These are phyloP conservation scores for Basipetospora chlamydospora DNA, from an alignment of 2,329 filamentous ascomycete species.

Conservation along the genomic window DNA sequence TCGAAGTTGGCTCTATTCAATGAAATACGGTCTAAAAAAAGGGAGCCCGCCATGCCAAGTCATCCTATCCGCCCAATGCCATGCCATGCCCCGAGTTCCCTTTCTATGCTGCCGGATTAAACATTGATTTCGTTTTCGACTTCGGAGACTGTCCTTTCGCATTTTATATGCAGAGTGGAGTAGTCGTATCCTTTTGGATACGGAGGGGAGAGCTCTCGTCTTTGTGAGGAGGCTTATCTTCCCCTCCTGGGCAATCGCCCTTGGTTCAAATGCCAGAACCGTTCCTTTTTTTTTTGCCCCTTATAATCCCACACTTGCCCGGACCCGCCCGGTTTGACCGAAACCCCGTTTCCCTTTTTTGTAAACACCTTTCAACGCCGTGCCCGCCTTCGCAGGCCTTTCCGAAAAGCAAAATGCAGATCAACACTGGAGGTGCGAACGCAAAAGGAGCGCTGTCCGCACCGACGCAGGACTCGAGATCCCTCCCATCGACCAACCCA, in stretches of 20 bases:
- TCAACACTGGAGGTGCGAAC: neutral
- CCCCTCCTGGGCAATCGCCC: neutral
- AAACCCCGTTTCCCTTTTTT: neutral
- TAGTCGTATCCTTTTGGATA: neutral
- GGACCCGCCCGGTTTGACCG: neutral
- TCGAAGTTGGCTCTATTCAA: too few species aligned
- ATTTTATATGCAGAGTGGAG: slow-evolving; percentile 3
- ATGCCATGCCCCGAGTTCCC: too few species aligned
- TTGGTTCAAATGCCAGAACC: neutral
- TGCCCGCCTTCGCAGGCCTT: neutral
- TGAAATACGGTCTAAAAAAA: too few species aligned
- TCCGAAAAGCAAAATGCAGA: neutral
- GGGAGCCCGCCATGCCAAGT: too few species aligned
- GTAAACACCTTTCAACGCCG: neutral
- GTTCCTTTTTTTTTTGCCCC: neutral
- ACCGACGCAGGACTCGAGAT: neutral
- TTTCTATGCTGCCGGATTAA: neutral
- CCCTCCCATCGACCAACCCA: slow-evolving; percentile 6
- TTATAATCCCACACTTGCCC: neutral
- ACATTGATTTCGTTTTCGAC: too few species aligned
- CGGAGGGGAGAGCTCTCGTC: too few species aligned
- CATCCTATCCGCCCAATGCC: too few species aligned
- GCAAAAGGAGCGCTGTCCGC: neutral
- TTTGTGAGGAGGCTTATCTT: neutral
- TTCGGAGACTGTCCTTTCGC: neutral